phyloP scores from a whole-genome alignment of 257 asterid genomes.

The Perilla frutescens region DNA sequence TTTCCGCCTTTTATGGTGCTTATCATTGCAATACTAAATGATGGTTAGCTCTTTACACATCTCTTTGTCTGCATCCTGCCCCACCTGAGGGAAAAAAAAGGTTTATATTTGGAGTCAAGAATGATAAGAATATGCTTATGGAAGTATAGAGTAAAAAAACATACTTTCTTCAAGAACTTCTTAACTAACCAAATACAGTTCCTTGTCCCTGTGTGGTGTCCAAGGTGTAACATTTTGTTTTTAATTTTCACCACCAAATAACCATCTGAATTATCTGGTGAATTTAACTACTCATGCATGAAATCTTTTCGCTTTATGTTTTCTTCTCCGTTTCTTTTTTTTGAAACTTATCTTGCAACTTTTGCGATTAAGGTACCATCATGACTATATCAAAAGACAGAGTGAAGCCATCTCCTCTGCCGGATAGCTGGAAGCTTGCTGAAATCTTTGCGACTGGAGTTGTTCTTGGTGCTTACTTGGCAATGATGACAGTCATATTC shows the following conservation, averaged over 20 bases:
- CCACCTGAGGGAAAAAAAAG: neutral
- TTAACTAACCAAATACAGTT: too few relatives aligned
- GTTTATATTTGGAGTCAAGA: neutral
- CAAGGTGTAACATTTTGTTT: too few relatives aligned
- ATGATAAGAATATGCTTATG: neutral
- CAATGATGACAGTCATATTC: conserved; percentile 89
- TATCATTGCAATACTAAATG: conserved; percentile 85
- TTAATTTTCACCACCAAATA: neutral
- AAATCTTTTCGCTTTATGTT: neutral
- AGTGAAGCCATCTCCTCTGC: conserved; percentile 87
- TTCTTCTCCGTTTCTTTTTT: neutral
- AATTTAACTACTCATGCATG: neutral
- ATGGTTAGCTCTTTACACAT: conserved; percentile 50
- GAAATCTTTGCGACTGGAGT: conserved; percentile 83
- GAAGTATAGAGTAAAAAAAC: too few relatives aligned
- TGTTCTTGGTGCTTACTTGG: conserved; percentile 82
- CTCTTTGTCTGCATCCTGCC: neutral
- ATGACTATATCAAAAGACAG: conserved; percentile 91
- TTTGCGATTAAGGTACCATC: conserved; percentile 62
- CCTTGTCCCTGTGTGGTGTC: too few relatives aligned
- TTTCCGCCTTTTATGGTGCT: conserved; percentile 96
- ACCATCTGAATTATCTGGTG: conserved; percentile 5
- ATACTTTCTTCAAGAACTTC: too few relatives aligned
- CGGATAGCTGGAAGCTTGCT: conserved; percentile 89
- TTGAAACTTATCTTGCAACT: conserved; percentile 23